Conservation (phyloP, 1,284 basidiomycete genomes). For the Tilletia horrida region DNA sequence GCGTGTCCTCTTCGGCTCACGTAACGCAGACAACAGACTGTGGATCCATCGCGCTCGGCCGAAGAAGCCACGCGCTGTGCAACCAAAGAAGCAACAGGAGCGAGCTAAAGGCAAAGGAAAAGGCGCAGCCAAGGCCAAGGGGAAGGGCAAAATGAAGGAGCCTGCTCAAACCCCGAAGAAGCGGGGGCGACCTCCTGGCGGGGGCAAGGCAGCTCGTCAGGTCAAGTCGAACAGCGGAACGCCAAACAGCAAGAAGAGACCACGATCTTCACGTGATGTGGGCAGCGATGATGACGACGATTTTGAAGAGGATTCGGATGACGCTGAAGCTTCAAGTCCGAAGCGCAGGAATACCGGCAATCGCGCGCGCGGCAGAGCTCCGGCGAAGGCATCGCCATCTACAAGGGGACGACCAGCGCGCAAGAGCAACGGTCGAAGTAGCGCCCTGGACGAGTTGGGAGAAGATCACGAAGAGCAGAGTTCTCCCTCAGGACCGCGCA, state of each 20-base stretch:
- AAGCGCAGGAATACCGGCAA: too few species aligned
- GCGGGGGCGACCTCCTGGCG: background rate
- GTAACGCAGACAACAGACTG: conserved; percentile 64
- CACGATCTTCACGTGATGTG: too few species aligned
- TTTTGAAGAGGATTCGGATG: conserved; percentile 27
- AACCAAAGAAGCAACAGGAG: background rate
- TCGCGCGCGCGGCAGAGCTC: background rate
- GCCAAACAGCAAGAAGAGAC: conserved; percentile 7
- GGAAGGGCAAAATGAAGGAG: background rate
- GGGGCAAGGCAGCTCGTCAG: background rate
- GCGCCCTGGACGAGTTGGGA: background rate
- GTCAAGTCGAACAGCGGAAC: background rate
- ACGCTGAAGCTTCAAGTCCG: background rate
- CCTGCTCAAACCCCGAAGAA: background rate
- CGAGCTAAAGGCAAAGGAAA: background rate
- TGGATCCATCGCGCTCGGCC: conserved; percentile 69
- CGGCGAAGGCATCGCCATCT: background rate
- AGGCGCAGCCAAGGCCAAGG: background rate
- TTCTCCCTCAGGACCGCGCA: conserved; percentile 1
- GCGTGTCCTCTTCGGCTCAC: background rate
- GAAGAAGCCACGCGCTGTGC: conserved; percentile 17
- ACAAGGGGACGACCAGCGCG: background rate
- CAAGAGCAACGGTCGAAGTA: conserved; percentile 7
- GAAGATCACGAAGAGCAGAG: background rate
- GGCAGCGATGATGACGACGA: conserved; percentile 25